phyloP scores from a whole-genome alignment of 148 eudicot species.

The Limonium bicolor region DNA sequence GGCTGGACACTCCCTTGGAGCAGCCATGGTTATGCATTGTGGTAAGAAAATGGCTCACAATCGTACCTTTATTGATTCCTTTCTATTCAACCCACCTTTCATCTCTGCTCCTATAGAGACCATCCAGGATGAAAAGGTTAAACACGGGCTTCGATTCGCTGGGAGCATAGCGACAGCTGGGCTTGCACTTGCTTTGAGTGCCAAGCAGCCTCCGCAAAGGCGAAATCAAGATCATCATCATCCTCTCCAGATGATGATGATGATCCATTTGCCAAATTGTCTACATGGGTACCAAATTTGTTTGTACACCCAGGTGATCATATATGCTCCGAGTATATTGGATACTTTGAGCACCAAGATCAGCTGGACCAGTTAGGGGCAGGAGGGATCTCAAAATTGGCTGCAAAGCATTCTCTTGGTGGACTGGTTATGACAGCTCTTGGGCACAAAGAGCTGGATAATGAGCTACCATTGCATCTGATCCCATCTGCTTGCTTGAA shows the following conservation, averaged over 20 bases:
- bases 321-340: constrained; percentile 39
- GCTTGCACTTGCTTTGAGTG: constrained; percentile 51
- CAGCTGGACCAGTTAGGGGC: constrained; percentile 44
- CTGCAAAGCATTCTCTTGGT: too few relatives aligned
- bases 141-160: constrained; percentile 75
- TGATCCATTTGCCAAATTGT: constrained; percentile 21
- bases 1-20: constrained; percentile 86
- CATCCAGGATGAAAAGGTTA: constrained; percentile 66
- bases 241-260: too few relatives aligned
- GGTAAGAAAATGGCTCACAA: constrained; percentile 70
- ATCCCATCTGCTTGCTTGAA: too few relatives aligned
- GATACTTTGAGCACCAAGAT: constrained; percentile 57
- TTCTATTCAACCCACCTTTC: constrained; percentile 83
- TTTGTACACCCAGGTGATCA: constrained; percentile 58
- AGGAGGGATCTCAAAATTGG: constrained; percentile 32
- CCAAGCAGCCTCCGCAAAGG: constrained; percentile 22
- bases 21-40: constrained; percentile 78
- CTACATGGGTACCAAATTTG: constrained; percentile 50
- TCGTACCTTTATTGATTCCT: constrained; percentile 48
- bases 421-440: too few relatives aligned
- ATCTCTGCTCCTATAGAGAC: constrained; percentile 70
- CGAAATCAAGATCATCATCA: constrained; percentile 5
- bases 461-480: too few relatives aligned
- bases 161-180: constrained; percentile 86
- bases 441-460: too few relatives aligned